Evolutionary conservation across 306 rosid genomes (phyloP), one percentile per base, ranked within the genome.

Genomic region (Mimosa pudica): DNA sequence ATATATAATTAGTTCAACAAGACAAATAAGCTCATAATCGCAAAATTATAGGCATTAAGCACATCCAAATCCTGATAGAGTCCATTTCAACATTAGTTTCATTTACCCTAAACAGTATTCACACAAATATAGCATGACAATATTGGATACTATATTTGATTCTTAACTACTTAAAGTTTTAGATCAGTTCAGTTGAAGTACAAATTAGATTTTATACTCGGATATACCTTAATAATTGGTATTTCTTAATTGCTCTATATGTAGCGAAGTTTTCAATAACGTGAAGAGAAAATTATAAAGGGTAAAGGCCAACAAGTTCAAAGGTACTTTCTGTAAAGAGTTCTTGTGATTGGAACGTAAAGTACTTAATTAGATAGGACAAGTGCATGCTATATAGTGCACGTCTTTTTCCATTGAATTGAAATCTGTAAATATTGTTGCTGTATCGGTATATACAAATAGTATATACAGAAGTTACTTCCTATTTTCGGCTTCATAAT

Each of bases 251-350:
- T 13, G 3, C 5, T 12, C 55, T 51, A 38, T 51, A 38, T 38
- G 42, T 5, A 51, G 7, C 74, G 18, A 47, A 52, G 81, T 55
- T n/a, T 68, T 4, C 47, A 42, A 24, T 24, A 24, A 17, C 47
- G 16, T 48, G 52, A 68, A 11, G n/a, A 35, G 24, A 8, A 38
- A 65, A 66, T 16, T 8, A 42, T 41, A 44, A 33, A 13, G 10
- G 14, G 6, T 3, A 63, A 68, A 68, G 18, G 54, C 35, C 10
- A 18, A 68, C 52, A 9, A 68, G 73, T 51, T 42, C 71, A 80
- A 86, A 77, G 87, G 67, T 47, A 64, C 85, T 78, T 86, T 86
- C 47, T 64, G 0, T 74, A 57, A 63, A 83, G 85, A 83, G 47
- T 62, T 80, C 41, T 61, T 52, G 72, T 54, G 81, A 74, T 62